Base-by-base conservation (phyloP, 306 rosid genomes). In the Rubus parviflorus region DNA sequence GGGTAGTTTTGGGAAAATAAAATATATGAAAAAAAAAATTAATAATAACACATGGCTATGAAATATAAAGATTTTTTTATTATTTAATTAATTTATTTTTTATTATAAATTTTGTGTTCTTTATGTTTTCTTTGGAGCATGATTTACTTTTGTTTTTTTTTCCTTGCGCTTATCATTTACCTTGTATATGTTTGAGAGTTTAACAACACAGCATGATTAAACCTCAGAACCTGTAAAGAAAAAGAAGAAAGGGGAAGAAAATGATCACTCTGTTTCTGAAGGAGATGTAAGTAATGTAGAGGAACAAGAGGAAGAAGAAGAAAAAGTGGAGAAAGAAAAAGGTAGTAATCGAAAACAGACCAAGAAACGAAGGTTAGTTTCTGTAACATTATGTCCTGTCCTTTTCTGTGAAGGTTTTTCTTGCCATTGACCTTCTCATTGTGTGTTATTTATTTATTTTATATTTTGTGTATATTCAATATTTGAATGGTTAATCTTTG, bases 321-420 rank as follows among this genome's bases (percentile, higher is more conserved):
- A 53, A 12, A 56, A 42, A 61, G 70, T 40, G 23, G 43, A 30
- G 47, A 15, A 16, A 53, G 70, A 53, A 56, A 73, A 73, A 35
- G 68, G 19, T 60, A 35, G 54, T 41, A 68, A 17, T 56, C 56
- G 52, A 43, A 30, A 49, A 22, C 65, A 45, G 46, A 76, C 23
- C 69, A 80, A 78, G 81, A 80, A 80, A 58, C 62, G 43, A 66
- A 68, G 75, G 87, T 83, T 41, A 68, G 76, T 73, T 74, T 54
- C 13, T 74, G n/a, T 67, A 17, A 66, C 25, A 25, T 67, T 56
- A 17, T 64, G 10, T 56, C 73, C 46, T 47, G 14, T 60, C 60
- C 70, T 46, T 15, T 25, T 19, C 4, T 8, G 10, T 20, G 0
- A n/a, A n/a, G 16, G 23, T 19, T 43, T 22, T 15, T 54, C 6